phyloP scores from a whole-genome alignment of 2,329 filamentous ascomycete species.

The Fusarium tanahbumbuense region DNA sequence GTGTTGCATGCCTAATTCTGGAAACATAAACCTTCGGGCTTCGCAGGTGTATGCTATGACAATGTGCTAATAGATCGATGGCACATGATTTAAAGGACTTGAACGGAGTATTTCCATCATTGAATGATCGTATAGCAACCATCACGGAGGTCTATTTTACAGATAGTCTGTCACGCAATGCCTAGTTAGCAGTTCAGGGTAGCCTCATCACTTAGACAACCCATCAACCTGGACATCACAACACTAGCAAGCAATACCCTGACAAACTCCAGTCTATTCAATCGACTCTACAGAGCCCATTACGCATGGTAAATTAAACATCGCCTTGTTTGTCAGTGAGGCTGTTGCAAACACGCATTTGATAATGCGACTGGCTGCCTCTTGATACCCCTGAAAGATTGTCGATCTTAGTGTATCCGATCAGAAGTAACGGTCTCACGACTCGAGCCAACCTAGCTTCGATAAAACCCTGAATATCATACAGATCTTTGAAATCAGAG shows the following conservation, averaged over 20 bases:
- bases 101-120: background rate
- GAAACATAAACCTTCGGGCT: background rate
- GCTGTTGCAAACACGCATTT: conserved; percentile 10
- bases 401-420: background rate
- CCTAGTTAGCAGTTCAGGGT: background rate
- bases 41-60: background rate
- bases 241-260: background rate
- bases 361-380: conserved; percentile 25
- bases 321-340: conserved; percentile 17
- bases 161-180: background rate
- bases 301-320: conserved; percentile 9
- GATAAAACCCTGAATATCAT: background rate
- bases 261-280: background rate
- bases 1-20: background rate
- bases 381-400: conserved; percentile 16
- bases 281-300: conserved; percentile 6
- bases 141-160: background rate
- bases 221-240: background rate
- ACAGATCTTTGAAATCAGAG: background rate
- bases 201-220: background rate
- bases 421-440: background rate
- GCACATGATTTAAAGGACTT: background rate
- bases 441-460: background rate
- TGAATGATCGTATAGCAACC: background rate
- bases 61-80: background rate